phyloP scores from a whole-genome alignment of 805 yeast species.

The Metschnikowia koreensis region DNA sequence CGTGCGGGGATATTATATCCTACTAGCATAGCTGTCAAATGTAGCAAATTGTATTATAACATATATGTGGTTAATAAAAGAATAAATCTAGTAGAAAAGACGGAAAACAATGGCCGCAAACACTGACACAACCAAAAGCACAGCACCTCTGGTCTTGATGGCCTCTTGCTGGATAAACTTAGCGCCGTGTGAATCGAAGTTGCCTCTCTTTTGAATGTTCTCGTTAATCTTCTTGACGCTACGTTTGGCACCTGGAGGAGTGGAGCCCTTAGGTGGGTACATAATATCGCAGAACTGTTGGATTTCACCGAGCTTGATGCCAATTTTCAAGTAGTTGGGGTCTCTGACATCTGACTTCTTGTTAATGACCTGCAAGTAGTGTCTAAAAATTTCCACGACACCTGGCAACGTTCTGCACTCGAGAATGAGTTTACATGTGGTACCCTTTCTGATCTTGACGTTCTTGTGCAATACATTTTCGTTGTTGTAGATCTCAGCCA shows the following conservation, averaged over 20 bases:
- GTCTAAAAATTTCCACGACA: constrained; percentile 72
- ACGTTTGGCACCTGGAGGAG: constrained; percentile 52
- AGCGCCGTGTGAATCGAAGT: constrained; percentile 36
- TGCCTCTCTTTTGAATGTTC: constrained; percentile 34
- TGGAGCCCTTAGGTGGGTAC: constrained; percentile 51
- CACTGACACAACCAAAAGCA: constrained; percentile 8
- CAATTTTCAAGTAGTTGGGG: constrained; percentile 81
- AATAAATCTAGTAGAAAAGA: not conserved
- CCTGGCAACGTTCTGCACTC: constrained; percentile 72
- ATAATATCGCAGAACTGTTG: constrained; percentile 82
- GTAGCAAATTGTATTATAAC: too few species aligned
- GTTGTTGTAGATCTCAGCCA: constrained; percentile 82
- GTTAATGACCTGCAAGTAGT: constrained; percentile 73
- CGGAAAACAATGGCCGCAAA: constrained; percentile 10
- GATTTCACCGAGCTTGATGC: constrained; percentile 81
- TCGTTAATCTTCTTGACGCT: constrained; percentile 38
- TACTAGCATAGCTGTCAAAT: too few species aligned
- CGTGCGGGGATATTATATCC: too few species aligned
- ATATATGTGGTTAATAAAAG: not conserved
- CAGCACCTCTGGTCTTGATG: constrained; percentile 11
- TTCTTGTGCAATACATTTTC: constrained; percentile 64
- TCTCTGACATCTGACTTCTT: constrained; percentile 75
- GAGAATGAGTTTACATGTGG: constrained; percentile 73
- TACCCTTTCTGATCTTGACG: constrained; percentile 89
- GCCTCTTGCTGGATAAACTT: constrained; percentile 22